Conservation (phyloP, 2,329 filamentous ascomycete species). For the Alternaria panax region DNA sequence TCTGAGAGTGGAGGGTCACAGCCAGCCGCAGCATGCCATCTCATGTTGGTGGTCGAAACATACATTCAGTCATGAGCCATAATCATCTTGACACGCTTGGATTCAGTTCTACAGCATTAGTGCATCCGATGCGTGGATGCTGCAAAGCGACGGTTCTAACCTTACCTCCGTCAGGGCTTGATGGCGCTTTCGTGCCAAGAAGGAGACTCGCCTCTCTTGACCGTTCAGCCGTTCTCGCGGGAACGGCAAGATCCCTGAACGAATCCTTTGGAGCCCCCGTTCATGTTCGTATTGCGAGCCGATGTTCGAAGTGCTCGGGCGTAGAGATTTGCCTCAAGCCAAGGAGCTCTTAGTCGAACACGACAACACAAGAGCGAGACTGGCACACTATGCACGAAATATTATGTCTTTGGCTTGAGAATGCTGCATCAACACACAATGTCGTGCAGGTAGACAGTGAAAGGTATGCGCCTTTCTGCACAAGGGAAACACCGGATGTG, state of each 20-base stretch:
- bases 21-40: conserved; percentile 21
- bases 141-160: conserved; percentile 6
- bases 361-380: background rate
- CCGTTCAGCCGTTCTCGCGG: conserved; percentile 16
- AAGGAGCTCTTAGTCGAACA: background rate
- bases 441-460: background rate
- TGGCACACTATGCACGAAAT: background rate
- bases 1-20: conserved; percentile 11
- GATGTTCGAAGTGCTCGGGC: conserved; percentile 18
- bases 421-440: background rate
- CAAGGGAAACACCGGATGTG: conserved; percentile 1
- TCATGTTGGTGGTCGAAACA: conserved; percentile 23
- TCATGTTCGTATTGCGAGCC: conserved; percentile 9
- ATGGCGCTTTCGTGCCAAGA: conserved; percentile 15
- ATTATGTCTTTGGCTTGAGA: background rate
- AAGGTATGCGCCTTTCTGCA: background rate
- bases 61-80: conserved; percentile 19
- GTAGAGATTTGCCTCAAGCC: conserved; percentile 8
- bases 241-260: conserved; percentile 21
- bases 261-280: conserved; percentile 16
- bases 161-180: conserved; percentile 7
- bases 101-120: conserved; percentile 4
- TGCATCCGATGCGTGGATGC: background rate
- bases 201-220: conserved; percentile 9
- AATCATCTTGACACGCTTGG: conserved; percentile 1